Percentiles rank a stretch among this genome's conserved stretches.
Conservation (phyloP, 805 yeast species). For the Candida caryicola region DNA sequence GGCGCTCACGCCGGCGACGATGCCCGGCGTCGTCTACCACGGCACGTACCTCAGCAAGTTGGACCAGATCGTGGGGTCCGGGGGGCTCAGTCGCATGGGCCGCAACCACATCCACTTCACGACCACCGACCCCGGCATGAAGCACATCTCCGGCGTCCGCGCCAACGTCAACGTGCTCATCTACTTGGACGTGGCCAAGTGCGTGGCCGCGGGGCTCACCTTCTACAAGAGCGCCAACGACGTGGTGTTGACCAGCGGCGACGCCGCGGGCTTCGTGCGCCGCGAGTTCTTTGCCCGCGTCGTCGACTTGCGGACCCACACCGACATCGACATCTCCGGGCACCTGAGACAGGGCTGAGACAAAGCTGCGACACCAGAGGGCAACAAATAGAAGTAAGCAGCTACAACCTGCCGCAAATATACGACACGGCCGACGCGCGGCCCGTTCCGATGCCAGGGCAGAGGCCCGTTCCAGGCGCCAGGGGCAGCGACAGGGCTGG, state of each 20-base stretch:
- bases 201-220: slow-evolving; percentile 40
- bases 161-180: slow-evolving; percentile 55
- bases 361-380: too few relatives aligned
- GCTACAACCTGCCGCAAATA: too few relatives aligned
- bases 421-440: too few relatives aligned
- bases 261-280: slow-evolving; percentile 50
- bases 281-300: slow-evolving; percentile 39
- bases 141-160: slow-evolving; percentile 74
- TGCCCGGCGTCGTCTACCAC: slow-evolving; percentile 64
- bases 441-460: too few relatives aligned
- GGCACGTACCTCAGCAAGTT: slow-evolving; percentile 65
- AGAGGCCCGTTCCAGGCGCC: too few relatives aligned
- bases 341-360: too few relatives aligned
- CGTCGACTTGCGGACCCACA: slow-evolving; percentile 15
- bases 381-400: too few relatives aligned
- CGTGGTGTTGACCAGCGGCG: slow-evolving; percentile 69
- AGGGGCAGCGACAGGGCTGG: too few relatives aligned
- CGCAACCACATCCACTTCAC: slow-evolving; percentile 90
- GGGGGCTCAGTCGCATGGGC: slow-evolving; percentile 65
- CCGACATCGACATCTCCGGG: too few relatives aligned
- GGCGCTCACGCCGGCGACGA: slow-evolving; percentile 36
- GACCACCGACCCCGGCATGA: slow-evolving; percentile 38
- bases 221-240: slow-evolving; percentile 69
- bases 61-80: slow-evolving; percentile 43
- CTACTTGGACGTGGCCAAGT: slow-evolving; percentile 53